These are phyloP conservation scores for Solanum acaule DNA, from an alignment of 257 asterid species.

Conservation along the genomic window DNA sequence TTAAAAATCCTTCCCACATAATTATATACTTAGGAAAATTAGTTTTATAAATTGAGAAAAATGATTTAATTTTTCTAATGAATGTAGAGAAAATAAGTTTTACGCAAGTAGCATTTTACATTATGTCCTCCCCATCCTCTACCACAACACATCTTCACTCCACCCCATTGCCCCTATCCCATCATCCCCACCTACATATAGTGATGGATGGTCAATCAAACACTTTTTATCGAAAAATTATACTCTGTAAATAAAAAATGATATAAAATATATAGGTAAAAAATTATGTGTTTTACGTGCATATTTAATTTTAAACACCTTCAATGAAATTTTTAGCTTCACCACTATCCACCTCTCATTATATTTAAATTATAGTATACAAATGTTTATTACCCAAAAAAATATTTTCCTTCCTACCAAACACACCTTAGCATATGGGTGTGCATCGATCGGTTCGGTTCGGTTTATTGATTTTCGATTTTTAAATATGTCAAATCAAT, in stretches of 20 bases:
- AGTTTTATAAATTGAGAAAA: not conserved
- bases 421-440: not conserved
- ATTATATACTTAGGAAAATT: not conserved
- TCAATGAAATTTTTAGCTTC: not conserved
- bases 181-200: not conserved
- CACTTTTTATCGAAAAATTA: rapidly evolving
- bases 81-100: not conserved
- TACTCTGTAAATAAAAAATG: too few relatives aligned
- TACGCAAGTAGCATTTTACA: not conserved
- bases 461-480: too few relatives aligned
- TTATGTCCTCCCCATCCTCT: too few relatives aligned
- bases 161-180: not conserved
- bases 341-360: not conserved
- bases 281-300: too few relatives aligned
- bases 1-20: not conserved
- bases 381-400: not conserved
- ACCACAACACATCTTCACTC: not conserved
- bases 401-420: too few relatives aligned
- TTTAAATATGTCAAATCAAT: too few relatives aligned
- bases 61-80: too few relatives aligned
- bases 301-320: not conserved
- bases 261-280: too few relatives aligned
- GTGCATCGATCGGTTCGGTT: rapidly evolving
- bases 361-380: too few relatives aligned
- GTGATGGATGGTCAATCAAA: not conserved